Evolutionary conservation across 192 early-diverging fungal species (phyloP), one percentile per base, ranked within the genome.

Genomic region (Coemansia biformis): DNA sequence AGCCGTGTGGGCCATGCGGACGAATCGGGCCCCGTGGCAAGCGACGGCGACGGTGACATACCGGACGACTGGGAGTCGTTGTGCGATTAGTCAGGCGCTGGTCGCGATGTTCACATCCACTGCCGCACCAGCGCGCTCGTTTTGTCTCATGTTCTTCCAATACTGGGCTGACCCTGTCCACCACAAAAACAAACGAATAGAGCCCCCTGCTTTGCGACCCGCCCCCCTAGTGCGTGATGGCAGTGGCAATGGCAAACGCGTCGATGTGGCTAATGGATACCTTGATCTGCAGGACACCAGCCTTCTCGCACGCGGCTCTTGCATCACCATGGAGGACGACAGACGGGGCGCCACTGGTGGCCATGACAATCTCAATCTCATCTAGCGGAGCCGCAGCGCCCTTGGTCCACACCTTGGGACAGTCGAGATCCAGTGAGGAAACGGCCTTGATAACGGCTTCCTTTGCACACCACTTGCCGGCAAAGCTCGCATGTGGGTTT

Each of bases 401-500:
- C 44, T 85, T 66, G 26, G 78, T 80, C 81, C 83, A 87, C 14
- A 93, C 88, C 37, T 78, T 78, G 29, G 67, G 66, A 18, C 63
- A 63, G 13, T 59, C 45, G 15, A 52, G 38, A 17, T 72, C 46
- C 0, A 77, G 79, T 8, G 83, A 87, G 33, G 83, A 84, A 18
- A 96, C 83, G 12, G 93, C 92, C 81, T 97, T 97, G 59, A 97
- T 78, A 13, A 91, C 89, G 1, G 93, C 89, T 57, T 97, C 93
- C 80, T 97, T 97, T 44, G 93, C 93, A 7, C 86, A 87, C 93
- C 93, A 97, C 23, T 86, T 81, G 42, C 93, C 93, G 26, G 93
- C 86, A 69, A 88, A 92, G 68, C 87, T 90, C 0, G 90, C 77
- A 51, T 83, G 82, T 13, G 87, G 82, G 57, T 85, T 82, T 11